phyloP scores from a whole-genome alignment of 768 basidiomycete species.

The Rhodotorula diobovata region DNA sequence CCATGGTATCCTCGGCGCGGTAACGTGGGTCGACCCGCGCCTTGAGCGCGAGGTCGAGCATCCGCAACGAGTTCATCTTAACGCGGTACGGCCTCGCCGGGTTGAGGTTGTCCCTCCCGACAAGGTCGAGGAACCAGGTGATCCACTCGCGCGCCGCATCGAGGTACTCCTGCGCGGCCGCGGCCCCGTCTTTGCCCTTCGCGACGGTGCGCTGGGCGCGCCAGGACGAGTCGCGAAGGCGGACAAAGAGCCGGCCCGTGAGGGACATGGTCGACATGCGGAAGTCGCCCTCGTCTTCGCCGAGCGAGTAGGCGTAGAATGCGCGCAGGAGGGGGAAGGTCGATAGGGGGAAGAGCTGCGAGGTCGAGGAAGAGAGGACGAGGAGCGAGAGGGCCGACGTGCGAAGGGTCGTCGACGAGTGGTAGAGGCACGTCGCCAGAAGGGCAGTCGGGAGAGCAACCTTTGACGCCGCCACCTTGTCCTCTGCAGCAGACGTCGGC shows the following conservation, averaged over 20 bases:
- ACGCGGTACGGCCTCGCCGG: conserved; percentile 35
- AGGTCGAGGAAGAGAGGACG: conserved; percentile 18
- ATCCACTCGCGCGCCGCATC: conserved; percentile 10
- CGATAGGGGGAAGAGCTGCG: conserved; percentile 10
- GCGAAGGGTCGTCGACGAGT: conserved; percentile 26
- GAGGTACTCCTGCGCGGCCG: conserved; percentile 21
- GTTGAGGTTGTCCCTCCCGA: conserved; percentile 16
- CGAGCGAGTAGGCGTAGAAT: conserved; percentile 31
- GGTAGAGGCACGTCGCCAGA: conserved; percentile 19
- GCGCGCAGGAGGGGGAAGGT: conserved; percentile 22
- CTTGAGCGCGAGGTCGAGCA: conserved; percentile 36
- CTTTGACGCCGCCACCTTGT: neutral
- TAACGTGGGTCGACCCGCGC: conserved; percentile 26
- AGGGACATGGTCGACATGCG: conserved; percentile 19
- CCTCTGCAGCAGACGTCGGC: neutral
- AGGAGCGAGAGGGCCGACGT: conserved; percentile 32
- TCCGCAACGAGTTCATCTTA: conserved; percentile 34
- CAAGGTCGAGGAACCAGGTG: conserved; percentile 11
- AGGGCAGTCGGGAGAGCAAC: conserved; percentile 21
- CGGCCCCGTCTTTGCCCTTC: conserved; percentile 22
- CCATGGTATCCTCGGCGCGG: neutral
- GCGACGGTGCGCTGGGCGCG: conserved; percentile 19
- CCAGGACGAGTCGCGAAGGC: conserved; percentile 29
- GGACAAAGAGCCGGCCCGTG: conserved; percentile 34
- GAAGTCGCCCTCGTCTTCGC: conserved; percentile 36